Conservation (phyloP, 106 monocot species). For the Phalaenopsis equestris region DNA sequence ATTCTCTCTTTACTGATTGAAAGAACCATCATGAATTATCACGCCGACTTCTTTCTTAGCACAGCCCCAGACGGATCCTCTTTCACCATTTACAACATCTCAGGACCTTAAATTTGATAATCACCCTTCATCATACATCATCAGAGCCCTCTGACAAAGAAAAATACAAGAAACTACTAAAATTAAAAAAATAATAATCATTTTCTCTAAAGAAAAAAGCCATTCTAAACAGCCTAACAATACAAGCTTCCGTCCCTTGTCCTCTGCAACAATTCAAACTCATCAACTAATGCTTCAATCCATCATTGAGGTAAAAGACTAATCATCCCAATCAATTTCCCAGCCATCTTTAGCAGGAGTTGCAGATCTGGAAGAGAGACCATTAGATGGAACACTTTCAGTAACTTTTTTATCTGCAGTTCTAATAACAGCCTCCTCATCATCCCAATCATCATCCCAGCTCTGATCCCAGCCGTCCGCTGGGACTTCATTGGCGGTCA, state of each 20-base stretch:
- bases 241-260: neutral
- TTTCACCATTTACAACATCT: neutral
- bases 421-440: constrained; percentile 31
- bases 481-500: constrained; percentile 6
- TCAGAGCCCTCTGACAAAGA: neutral
- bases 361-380: constrained; percentile 32
- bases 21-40: too few species aligned
- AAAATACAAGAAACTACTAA: neutral
- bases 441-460: constrained; percentile 81
- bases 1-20: neutral
- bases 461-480: constrained; percentile 48
- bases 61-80: neutral
- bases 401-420: constrained; percentile 9
- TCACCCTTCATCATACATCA: neutral
- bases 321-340: constrained; percentile 82
- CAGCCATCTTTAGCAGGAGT: constrained; percentile 43
- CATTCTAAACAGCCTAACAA: neutral
- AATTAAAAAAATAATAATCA: too few species aligned
- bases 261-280: neutral
- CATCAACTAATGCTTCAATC: neutral
- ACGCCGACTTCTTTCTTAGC: too few species aligned
- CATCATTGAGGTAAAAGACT: neutral
- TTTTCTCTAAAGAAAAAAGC: neutral
- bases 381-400: constrained; percentile 26
- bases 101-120: neutral